Conservation (phyloP, 2,329 filamentous ascomycete species). For the Fusarium gaditjirri region DNA sequence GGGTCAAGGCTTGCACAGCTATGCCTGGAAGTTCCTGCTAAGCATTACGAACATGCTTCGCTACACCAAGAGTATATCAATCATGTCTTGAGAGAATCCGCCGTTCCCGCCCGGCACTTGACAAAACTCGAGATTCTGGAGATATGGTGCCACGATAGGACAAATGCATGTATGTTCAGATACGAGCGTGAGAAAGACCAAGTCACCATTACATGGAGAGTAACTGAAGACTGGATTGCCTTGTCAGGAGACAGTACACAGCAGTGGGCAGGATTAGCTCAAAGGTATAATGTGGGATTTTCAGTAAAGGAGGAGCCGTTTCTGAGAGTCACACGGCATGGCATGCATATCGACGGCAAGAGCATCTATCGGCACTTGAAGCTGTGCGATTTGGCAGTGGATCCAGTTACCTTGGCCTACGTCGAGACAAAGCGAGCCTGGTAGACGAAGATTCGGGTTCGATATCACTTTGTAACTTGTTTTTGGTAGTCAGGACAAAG, state of each 20-base stretch:
- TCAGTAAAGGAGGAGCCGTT: neutral
- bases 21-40: too few relatives aligned
- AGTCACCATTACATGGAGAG: neutral
- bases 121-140: accelerated
- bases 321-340: neutral
- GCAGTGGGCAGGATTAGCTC: neutral
- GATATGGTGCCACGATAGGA: neutral
- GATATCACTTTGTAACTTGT: neutral
- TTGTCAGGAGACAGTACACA: accelerated
- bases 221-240: accelerated
- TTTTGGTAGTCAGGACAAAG: accelerated
- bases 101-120: accelerated
- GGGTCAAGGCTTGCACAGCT: neutral
- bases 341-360: neutral
- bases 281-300: accelerated
- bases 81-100: too few relatives aligned
- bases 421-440: neutral
- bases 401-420: neutral
- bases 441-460: neutral
- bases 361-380: neutral
- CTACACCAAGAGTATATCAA: accelerated
- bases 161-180: accelerated
- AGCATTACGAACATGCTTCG: accelerated
- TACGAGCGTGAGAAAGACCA: neutral
- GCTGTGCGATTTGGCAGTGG: neutral